Conservation (phyloP, 2,329 filamentous ascomycete genomes). For the Dichotomopilus funicola region DNA sequence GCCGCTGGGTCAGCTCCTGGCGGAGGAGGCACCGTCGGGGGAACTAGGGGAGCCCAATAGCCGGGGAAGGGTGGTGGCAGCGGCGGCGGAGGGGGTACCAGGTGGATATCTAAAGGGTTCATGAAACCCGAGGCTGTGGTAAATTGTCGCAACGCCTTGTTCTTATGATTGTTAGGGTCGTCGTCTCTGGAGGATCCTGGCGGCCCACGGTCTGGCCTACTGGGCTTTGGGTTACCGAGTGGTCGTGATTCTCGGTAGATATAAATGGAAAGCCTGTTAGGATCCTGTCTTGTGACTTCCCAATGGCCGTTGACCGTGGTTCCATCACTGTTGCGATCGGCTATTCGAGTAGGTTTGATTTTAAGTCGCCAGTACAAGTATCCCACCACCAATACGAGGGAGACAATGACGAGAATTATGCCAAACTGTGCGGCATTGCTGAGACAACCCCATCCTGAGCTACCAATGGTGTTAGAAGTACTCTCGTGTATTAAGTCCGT, state of each 20-base stretch:
- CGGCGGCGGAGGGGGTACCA: constrained; percentile 3
- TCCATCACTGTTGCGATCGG: background rate
- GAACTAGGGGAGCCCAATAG: background rate
- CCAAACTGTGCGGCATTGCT: constrained; percentile 12
- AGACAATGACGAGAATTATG: constrained; percentile 7
- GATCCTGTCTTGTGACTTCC: constrained; percentile 1
- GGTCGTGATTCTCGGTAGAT: constrained; percentile 5
- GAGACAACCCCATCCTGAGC: constrained; percentile 9
- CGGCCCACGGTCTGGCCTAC: background rate
- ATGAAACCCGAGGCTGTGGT: background rate
- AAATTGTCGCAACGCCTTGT: background rate
- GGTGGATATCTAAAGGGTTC: constrained; percentile 1
- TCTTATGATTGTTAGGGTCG: background rate
- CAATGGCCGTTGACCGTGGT: background rate
- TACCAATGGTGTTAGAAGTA: background rate
- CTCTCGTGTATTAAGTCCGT: background rate
- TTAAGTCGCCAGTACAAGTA: constrained; percentile 13
- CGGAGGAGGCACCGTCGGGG: background rate
- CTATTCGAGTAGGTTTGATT: background rate
- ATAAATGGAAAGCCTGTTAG: constrained; percentile 6
- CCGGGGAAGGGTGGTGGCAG: background rate
- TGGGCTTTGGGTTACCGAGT: background rate
- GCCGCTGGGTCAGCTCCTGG: background rate
- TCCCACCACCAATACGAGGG: background rate
- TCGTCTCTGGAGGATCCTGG: background rate